Conservation (phyloP, 768 basidiomycete genomes). For the Podaxis mareebaensis region DNA sequence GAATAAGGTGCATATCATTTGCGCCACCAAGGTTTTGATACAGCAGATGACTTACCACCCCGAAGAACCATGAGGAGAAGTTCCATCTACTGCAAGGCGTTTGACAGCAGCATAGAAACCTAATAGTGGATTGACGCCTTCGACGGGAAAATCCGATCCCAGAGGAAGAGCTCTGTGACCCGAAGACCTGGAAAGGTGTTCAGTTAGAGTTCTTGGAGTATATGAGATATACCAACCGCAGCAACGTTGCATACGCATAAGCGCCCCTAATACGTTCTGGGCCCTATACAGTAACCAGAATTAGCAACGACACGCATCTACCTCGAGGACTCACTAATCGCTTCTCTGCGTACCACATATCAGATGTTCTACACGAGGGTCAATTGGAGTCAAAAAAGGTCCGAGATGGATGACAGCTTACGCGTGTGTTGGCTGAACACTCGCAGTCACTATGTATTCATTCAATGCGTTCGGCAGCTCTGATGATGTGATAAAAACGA, state of each 20-base stretch:
- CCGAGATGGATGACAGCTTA: conserved; percentile 36
- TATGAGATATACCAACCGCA: conserved; percentile 47
- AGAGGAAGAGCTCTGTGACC: conserved; percentile 49
- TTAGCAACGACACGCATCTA: background rate
- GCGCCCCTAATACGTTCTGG: conserved; percentile 81
- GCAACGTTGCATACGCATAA: conserved; percentile 84
- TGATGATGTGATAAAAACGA: conserved; percentile 21
- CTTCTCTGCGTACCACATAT: conserved; percentile 90
- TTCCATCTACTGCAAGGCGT: conserved; percentile 64
- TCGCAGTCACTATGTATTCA: conserved; percentile 69
- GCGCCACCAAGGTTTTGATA: background rate
- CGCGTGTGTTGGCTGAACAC: conserved; percentile 93
- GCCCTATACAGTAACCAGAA: conserved; percentile 50
- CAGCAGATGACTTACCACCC: conserved; percentile 66
- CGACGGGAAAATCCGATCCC: conserved; percentile 94
- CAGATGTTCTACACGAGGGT: conserved; percentile 60
- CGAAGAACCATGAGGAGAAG: conserved; percentile 76
- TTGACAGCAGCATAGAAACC: conserved; percentile 91
- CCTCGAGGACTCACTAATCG: conserved; percentile 54
- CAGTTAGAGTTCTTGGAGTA: conserved; percentile 36
- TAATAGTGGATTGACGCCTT: conserved; percentile 83
- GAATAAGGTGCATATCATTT: background rate
- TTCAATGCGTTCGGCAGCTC: background rate
- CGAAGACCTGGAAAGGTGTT: conserved; percentile 33
- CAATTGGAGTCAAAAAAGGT: background rate